These are phyloP conservation scores for Irpex sp. DNA, from an alignment of 1,284 basidiomycete genomes.

Conservation along the genomic window DNA sequence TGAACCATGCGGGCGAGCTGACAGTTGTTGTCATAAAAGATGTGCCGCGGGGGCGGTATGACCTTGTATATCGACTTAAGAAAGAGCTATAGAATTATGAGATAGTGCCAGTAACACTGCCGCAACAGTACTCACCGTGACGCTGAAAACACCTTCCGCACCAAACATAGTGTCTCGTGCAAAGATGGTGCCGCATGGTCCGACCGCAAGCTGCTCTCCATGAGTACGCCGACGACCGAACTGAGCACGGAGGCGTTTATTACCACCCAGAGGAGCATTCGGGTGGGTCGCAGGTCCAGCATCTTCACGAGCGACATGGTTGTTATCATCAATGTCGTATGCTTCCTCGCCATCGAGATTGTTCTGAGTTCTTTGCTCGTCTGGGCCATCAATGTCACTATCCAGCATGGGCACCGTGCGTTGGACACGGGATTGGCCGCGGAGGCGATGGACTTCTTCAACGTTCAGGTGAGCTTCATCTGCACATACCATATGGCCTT, in stretches of 20 bases:
- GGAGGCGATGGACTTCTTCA: background rate
- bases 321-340: background rate
- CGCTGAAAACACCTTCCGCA: constrained; percentile 12
- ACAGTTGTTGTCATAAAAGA: constrained; percentile 13
- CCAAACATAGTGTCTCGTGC: constrained; percentile 16
- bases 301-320: background rate
- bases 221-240: constrained; percentile 19
- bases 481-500: background rate
- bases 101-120: background rate
- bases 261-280: background rate
- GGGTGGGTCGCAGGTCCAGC: background rate
- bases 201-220: constrained; percentile 17
- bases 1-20: no score
- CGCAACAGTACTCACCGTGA: constrained; percentile 3
- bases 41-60: background rate
- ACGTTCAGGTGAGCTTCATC: background rate
- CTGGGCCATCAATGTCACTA: background rate
- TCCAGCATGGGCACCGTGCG: no score
- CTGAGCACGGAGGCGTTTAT: constrained; percentile 3
- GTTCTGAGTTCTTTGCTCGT: no score
- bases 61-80: background rate
- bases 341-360: background rate
- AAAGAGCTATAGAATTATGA: constrained; percentile 2
- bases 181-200: constrained; percentile 19
- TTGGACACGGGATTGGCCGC: background rate